Percentiles rank a stretch among this genome's conserved stretches.
Conservation (phyloP, 345 rosid species). For the Orychophragmus violaceus region DNA sequence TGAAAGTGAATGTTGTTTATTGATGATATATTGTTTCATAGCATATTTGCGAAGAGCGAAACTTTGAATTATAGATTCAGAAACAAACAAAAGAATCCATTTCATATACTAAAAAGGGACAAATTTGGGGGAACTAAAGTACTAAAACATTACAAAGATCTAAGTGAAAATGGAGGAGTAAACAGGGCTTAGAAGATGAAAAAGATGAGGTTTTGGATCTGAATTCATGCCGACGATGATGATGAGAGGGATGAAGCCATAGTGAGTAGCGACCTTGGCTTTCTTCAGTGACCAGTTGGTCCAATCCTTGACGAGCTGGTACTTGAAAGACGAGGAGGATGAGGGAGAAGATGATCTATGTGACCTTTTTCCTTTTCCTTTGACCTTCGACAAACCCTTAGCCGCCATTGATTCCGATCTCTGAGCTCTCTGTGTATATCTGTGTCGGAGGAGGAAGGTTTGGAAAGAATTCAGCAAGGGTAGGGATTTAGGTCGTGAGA, state of each 20-base stretch:
- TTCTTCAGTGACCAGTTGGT: too few species aligned
- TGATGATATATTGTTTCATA: conserved; percentile 3
- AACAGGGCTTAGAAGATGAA: conserved; percentile 70
- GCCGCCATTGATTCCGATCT: conserved; percentile 40
- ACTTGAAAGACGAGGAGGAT: conserved; percentile 32
- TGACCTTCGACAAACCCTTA: conserved; percentile 38
- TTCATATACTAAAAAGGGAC: neutral
- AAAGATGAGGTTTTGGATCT: too few species aligned
- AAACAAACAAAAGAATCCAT: neutral
- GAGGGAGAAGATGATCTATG: conserved; percentile 24
- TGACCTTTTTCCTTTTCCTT: conserved; percentile 41
- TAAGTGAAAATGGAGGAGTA: conserved; percentile 19
- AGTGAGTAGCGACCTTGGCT: too few species aligned
- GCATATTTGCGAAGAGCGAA: neutral
- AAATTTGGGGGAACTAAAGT: neutral
- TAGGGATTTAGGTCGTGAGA: too few species aligned
- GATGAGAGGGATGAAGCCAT: too few species aligned
- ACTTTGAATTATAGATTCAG: neutral
- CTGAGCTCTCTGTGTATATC: neutral
- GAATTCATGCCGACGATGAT: too few species aligned
- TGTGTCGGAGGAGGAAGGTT: too few species aligned
- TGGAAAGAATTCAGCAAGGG: too few species aligned
- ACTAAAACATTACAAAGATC: neutral
- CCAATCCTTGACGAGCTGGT: conserved; percentile 36
- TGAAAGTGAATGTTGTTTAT: neutral